Base-by-base conservation (phyloP, 1,139 yeast species). In the Scheffersomyces illinoinensis region DNA sequence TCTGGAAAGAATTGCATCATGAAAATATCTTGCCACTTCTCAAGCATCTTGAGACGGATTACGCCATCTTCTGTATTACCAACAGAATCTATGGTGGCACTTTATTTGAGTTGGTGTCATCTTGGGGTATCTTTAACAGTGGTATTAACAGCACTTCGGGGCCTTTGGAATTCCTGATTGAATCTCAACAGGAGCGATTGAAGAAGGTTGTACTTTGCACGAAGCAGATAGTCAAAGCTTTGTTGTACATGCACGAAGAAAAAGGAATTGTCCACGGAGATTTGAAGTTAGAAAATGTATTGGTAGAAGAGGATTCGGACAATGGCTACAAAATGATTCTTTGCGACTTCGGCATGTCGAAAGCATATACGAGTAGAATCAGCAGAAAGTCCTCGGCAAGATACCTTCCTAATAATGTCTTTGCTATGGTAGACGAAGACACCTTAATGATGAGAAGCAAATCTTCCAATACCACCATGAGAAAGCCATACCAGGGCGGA, bases 341-440 rank as follows among this genome's bases (percentile, higher is more conserved):
- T 8, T 91, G 97, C 75, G 98, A 93, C 74, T 93, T 93, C 76
- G 98, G 98, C 5, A 91, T 93, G 96, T 78, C 82, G 57, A 68
- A 79, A 54, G 75, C 76, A 8, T 76, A 72, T 62, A 73, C 74
- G 50, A 64, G 72, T 17, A 67, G 81, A 49, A 59, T 75, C 23
- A 69, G 75, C 54, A 66, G 79, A 53, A 66, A 68, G 46, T 61
- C 71, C 21, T 72, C 77, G 0, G 59, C 52, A 8, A 55, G 64
- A 10, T 48, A 52, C 50, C 17, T 53, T 56, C 20, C 54, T 19
- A 46, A 33, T 18, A 43, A 47, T 24, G 48, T 53, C 4, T 47
- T 46, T 18, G 52, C 51, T 24, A 55, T 47, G 12, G 64, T 60
- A 5, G 65, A 57, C 21, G 67, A 64, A 39, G 68, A 64, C 14